Percentiles rank a stretch among this genome's conserved stretches.
Conservation (phyloP, 176 grass and related monocot genomes). For the Calamus simplicifolius region DNA sequence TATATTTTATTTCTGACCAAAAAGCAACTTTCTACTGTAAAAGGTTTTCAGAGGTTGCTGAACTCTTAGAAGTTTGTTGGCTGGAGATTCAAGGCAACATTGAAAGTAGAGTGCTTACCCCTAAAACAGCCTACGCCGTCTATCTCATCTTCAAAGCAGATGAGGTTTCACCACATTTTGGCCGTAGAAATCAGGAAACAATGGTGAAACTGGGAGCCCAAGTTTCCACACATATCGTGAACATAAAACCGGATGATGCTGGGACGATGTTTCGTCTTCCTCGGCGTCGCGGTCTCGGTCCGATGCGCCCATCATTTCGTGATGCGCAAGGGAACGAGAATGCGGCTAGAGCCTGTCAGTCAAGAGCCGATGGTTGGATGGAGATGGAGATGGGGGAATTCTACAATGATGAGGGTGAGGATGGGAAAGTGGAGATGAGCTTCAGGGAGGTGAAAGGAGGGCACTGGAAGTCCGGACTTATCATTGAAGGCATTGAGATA, state of each 20-base stretch:
- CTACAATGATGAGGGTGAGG: constrained; percentile 21
- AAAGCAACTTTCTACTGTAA: not conserved
- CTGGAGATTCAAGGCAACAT: constrained; percentile 26
- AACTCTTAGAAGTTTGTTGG: constrained; percentile 28
- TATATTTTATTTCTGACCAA: too few relatives aligned
- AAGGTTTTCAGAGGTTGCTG: constrained; percentile 28
- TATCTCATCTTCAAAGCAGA: constrained; percentile 40
- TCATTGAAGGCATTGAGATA: constrained; percentile 39
- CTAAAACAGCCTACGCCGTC: constrained; percentile 26
- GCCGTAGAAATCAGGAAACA: constrained; percentile 16
- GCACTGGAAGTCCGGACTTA: constrained; percentile 37
- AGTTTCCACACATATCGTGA: not conserved
- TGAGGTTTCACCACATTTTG: not conserved
- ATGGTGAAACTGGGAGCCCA: constrained; percentile 14
- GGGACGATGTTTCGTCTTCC: not conserved
- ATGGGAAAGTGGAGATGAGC: constrained; percentile 18
- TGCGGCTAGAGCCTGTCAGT: not conserved
- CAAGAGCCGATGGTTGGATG: constrained; percentile 36
- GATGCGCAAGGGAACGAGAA: not conserved
- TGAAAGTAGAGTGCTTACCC: constrained; percentile 11
- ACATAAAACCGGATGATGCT: not conserved
- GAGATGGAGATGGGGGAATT: constrained; percentile 44
- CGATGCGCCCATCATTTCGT: too few relatives aligned
- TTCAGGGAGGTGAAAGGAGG: constrained; percentile 24
- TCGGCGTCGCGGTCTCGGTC: not conserved